Evolutionary conservation across 2,329 filamentous ascomycete genomes (phyloP), one percentile per base, ranked within the genome.

Genomic region (Pleoardoris graminearum): DNA sequence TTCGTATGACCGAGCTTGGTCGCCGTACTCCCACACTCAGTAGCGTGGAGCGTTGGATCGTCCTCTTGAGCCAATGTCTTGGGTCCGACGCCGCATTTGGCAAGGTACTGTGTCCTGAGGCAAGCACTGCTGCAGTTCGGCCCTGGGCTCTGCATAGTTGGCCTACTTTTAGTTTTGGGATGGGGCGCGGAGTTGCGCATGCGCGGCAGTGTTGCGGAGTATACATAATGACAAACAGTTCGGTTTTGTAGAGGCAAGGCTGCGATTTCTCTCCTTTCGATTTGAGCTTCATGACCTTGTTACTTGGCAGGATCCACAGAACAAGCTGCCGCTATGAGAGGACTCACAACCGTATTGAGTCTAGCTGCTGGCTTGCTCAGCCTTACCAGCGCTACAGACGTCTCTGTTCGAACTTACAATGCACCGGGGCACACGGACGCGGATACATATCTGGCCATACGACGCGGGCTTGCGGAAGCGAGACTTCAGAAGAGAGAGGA

Each of bases 391-490:
- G 41, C 50, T n/a, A 21, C 54, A 19, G 53, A 55, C 19, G 30
- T 53, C 10, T 42, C 45, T 22, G 43, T 57, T 23, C 41, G 49
- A n/a, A 44, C 52, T 45, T 49, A 42, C 30, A 61, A 60, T 53
- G 56, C 58, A 4, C 60, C 60, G 7, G 60, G 60, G 1, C 25
- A 37, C 11, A 55, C 58, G 2, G 52, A 30, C 7, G 48, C n/a
- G 16, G 58, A 61, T 29, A 63, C 58, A n/a, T 44, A 54, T 30
- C 42, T 46, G 14, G 54, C 53, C 17, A 54, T 63, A 33, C 37
- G 52, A 22, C 42, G 58, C 45, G 60, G 48, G 8, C 48, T 63
- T n/a, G 48, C 50, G 10, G 42, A 29, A 27, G 58, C 54, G 14
- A 52, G 21, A 16, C 21, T 51, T 5, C 16, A 51, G n/a, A 54